Conservation (phyloP, 805 yeast genomes). For the Vanderwaltozyma yarrowii region DNA sequence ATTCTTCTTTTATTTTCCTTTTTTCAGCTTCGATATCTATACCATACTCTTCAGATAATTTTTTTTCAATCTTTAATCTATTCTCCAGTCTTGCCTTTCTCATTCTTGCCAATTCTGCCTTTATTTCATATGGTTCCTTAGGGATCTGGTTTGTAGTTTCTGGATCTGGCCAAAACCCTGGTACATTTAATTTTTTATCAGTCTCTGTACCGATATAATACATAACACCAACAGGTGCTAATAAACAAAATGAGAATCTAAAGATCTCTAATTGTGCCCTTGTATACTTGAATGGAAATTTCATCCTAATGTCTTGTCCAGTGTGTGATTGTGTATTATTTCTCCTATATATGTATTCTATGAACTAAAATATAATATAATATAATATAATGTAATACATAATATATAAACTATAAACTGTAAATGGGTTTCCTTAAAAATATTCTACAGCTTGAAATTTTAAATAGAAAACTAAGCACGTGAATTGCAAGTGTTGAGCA, state of each 20-base stretch:
- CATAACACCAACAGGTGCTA: slow-evolving; percentile 88
- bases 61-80: slow-evolving; percentile 62
- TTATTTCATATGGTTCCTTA: slow-evolving; percentile 83
- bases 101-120: slow-evolving; percentile 84
- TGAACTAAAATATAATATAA: no score
- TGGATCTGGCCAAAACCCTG: slow-evolving; percentile 97
- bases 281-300: slow-evolving; percentile 25
- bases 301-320: no score
- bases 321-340: no score
- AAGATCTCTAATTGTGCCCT: slow-evolving; percentile 47
- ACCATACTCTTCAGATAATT: slow-evolving; percentile 56
- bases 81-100: slow-evolving; percentile 64
- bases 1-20: slow-evolving; percentile 24
- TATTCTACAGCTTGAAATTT: no score
- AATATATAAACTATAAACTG: no score
- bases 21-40: slow-evolving; percentile 42
- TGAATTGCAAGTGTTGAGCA: no score
- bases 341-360: no score
- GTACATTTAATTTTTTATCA: slow-evolving; percentile 77
- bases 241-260: slow-evolving; percentile 68
- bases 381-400: no score
- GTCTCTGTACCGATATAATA: slow-evolving; percentile 87
- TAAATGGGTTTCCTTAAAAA: no score
- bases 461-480: no score
- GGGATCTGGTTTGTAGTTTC: slow-evolving; percentile 84